A percentile compares a stretch with the other conserved stretches of the same genome.
Evolutionary conservation across 192 early-diverging fungal genomes (phyloP).

Genomic region (Tieghemiomyces parasiticus): DNA sequence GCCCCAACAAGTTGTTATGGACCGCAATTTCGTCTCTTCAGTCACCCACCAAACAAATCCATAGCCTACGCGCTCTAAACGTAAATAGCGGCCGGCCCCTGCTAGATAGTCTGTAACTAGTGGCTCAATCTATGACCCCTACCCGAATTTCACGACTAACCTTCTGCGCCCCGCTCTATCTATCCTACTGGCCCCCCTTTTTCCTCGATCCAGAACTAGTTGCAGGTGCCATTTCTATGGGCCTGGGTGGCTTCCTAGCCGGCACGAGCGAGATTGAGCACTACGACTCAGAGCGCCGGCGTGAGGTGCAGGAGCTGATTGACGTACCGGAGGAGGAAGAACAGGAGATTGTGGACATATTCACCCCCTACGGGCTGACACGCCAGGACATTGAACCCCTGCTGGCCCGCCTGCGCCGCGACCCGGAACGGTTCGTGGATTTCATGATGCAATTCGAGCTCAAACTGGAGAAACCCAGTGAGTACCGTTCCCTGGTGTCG

Average conservation of each 20-base stretch:
- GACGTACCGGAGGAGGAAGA: constrained; percentile 36
- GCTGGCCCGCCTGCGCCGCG: constrained; percentile 25
- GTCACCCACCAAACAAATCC: too few species aligned
- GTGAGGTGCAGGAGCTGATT: constrained; percentile 35
- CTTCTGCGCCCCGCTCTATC: too few species aligned
- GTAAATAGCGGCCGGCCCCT: too few species aligned
- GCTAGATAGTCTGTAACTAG: too few species aligned
- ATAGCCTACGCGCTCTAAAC: too few species aligned
- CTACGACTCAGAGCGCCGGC: constrained; percentile 35
- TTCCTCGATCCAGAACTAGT: constrained; percentile 33
- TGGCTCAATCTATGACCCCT: too few species aligned
- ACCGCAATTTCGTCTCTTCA: too few species aligned
- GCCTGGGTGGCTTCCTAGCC: constrained; percentile 45
- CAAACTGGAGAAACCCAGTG: constrained; percentile 37
- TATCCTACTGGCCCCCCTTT: too few species aligned
- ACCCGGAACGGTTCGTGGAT: constrained; percentile 45
- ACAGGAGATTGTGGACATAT: constrained; percentile 44
- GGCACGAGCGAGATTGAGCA: constrained; percentile 43
- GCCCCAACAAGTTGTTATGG: too few species aligned
- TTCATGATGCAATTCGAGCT: constrained; percentile 65
- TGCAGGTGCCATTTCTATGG: constrained; percentile 45
- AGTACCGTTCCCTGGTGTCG: constrained; percentile 34
- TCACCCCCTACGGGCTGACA: constrained; percentile 45
- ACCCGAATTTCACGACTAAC: too few species aligned
- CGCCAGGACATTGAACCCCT: constrained; percentile 29